These are phyloP conservation scores for Ogataea minuta DNA, from an alignment of 805 yeast genomes.

Conservation along the genomic window DNA sequence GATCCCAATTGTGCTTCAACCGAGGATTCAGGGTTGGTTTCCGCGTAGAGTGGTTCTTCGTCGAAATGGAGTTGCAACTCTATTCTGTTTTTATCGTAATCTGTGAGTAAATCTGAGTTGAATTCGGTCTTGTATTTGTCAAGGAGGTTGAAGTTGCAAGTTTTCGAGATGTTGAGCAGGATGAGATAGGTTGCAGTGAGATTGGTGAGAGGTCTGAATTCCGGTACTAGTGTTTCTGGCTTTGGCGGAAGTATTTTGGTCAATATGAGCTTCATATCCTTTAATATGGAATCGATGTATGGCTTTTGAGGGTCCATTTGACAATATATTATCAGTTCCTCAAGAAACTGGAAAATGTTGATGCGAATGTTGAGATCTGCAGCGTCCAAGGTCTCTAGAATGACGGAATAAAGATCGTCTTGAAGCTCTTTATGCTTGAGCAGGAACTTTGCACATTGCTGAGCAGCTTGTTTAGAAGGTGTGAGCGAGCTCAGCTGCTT, in stretches of 20 bases:
- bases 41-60: conserved; percentile 19
- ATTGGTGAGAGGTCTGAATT: conserved; percentile 29
- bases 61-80: conserved; percentile 34
- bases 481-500: conserved; percentile 62
- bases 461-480: conserved; percentile 56
- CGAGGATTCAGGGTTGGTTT: neutral
- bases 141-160: conserved; percentile 20
- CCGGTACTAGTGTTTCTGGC: conserved; percentile 14
- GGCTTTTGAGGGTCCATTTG: conserved; percentile 19
- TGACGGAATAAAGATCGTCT: conserved; percentile 68
- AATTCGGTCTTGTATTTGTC: conserved; percentile 29
- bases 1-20: conserved; percentile 4
- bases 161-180: conserved; percentile 26
- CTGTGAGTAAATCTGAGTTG: conserved; percentile 34
- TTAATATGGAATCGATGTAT: conserved; percentile 23
- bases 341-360: conserved; percentile 68
- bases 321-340: conserved; percentile 49
- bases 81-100: conserved; percentile 36
- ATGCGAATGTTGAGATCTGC: conserved; percentile 61
- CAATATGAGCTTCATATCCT: conserved; percentile 36
- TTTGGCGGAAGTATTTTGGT: conserved; percentile 37
- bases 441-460: conserved; percentile 54
- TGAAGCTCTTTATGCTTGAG: conserved; percentile 54
- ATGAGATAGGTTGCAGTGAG: conserved; percentile 28
- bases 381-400: conserved; percentile 54